Conservation (phyloP, 176 grass and related monocot species). For the Hordeum marinum region DNA sequence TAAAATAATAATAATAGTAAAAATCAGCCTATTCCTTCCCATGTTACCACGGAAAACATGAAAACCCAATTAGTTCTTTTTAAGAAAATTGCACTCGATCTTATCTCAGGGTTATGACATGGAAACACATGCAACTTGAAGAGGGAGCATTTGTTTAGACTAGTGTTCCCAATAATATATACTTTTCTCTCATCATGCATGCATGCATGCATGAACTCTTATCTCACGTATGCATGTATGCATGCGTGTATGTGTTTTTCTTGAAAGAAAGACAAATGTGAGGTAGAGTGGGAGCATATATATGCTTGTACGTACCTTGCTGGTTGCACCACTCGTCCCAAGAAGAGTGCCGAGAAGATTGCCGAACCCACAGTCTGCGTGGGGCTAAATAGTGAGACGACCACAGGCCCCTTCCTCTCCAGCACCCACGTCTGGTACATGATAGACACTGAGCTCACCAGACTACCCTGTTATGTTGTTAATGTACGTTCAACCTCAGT, state of each 20-base stretch:
- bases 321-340: slow-evolving; percentile 42
- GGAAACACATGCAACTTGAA: no score
- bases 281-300: neutral
- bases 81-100: neutral
- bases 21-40: neutral
- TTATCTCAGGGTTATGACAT: no score
- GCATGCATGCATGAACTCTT: neutral
- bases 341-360: slow-evolving; percentile 53
- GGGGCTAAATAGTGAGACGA: slow-evolving; percentile 72
- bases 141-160: no score
- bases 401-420: slow-evolving; percentile 72
- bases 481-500: neutral
- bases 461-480: slow-evolving; percentile 34
- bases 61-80: neutral
- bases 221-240: neutral
- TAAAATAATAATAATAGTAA: neutral
- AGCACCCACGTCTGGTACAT: slow-evolving; percentile 70
- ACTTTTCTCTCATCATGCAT: slow-evolving; percentile 2
- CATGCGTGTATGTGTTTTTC: no score
- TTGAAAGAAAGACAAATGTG: neutral
- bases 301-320: slow-evolving; percentile 58
- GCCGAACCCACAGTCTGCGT: slow-evolving; percentile 59
- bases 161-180: neutral
- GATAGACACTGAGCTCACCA: slow-evolving; percentile 47
- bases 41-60: neutral